Conservation (phyloP, 257 asterid genomes). For the Marsdenia floribunda region DNA sequence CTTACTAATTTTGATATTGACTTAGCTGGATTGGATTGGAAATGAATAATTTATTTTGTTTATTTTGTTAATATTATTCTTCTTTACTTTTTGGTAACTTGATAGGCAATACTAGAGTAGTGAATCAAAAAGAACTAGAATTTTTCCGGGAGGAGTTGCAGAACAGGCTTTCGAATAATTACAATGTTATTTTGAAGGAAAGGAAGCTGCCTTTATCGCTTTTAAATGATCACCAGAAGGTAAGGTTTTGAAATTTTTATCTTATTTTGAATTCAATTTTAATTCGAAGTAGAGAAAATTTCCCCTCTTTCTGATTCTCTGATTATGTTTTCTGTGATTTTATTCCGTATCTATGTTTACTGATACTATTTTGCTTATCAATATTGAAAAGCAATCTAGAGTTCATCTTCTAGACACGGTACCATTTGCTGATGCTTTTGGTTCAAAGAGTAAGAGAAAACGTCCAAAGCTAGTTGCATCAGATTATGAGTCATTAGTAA, state of each 20-base stretch:
- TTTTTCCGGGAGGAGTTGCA: constrained; percentile 77
- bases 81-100: constrained; percentile 6
- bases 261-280: constrained; percentile 10
- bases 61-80: background rate
- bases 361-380: constrained; percentile 12
- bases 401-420: constrained; percentile 92
- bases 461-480: constrained; percentile 66
- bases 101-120: constrained; percentile 77
- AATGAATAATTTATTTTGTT: background rate
- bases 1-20: background rate
- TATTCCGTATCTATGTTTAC: background rate
- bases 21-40: background rate
- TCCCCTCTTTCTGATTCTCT: background rate
- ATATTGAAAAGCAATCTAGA: constrained; percentile 65
- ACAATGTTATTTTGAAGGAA: constrained; percentile 79
- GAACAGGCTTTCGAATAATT: constrained; percentile 71
- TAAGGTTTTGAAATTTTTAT: constrained; percentile 13
- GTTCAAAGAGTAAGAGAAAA: constrained; percentile 83
- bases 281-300: background rate
- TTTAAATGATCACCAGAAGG: constrained; percentile 86
- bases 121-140: constrained; percentile 80
- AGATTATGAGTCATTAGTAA: constrained; percentile 65
- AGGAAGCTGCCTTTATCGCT: constrained; percentile 89
- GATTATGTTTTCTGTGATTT: background rate
- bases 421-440: constrained; percentile 86